These are phyloP conservation scores for Bocquillonia castaneifolia DNA, from an alignment of 441 rosid genomes.

Conservation along the genomic window DNA sequence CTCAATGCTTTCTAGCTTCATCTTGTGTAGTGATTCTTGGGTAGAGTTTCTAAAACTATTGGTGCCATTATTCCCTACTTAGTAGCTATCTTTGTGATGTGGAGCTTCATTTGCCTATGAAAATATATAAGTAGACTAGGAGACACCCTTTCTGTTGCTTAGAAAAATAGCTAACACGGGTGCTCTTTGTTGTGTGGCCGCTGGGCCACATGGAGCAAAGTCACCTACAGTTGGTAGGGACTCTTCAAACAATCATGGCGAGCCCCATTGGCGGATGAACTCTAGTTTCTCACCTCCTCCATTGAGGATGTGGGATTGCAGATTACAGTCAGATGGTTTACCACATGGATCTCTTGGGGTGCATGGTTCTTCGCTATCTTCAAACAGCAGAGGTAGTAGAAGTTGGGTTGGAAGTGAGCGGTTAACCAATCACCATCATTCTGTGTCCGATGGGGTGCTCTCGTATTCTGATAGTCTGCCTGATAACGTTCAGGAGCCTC, in stretches of 20 bases:
- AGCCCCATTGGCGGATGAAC: conserved; percentile 70
- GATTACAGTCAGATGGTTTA: conserved; percentile 46
- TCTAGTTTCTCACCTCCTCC: conserved; percentile 79
- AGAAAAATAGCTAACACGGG: conserved; percentile 82
- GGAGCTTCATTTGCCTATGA: conserved; percentile 20
- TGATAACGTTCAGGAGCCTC: conserved; percentile 47
- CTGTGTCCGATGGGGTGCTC: conserved; percentile 63
- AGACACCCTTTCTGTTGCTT: conserved; percentile 24
- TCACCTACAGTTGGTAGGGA: conserved; percentile 40
- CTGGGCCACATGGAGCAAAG: conserved; percentile 78
- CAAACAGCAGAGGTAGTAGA: conserved; percentile 45
- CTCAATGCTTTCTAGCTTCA: conserved; percentile 18
- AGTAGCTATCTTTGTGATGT: conserved; percentile 12
- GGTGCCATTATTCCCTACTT: conserved; percentile 15
- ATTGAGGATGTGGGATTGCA: conserved; percentile 57
- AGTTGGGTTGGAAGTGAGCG: conserved; percentile 47
- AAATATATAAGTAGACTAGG: conserved; percentile 13
- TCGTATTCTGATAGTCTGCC: conserved; percentile 55
- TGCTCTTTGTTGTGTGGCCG: conserved; percentile 93
- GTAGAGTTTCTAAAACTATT: conserved; percentile 4
- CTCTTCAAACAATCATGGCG: conserved; percentile 39
- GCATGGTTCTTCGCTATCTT: conserved; percentile 40
- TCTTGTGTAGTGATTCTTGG: conserved; percentile 14
- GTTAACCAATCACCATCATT: conserved; percentile 51
- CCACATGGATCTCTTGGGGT: conserved; percentile 34